Percentiles rank a stretch among this genome's conserved stretches.
phyloP scores from a whole-genome alignment of 257 asterid species.

The Prunella vulgaris region DNA sequence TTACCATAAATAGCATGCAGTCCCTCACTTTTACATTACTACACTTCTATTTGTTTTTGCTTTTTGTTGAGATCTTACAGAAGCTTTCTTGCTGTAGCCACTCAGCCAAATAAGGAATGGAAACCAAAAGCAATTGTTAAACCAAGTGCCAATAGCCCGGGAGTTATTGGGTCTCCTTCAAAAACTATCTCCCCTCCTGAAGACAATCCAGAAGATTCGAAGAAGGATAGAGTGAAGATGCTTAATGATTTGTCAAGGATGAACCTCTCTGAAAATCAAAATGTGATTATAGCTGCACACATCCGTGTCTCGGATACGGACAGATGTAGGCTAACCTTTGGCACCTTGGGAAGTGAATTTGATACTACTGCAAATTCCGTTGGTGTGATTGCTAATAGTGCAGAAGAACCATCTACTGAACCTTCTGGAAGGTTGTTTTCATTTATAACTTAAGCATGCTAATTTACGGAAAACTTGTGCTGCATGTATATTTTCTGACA shows the following conservation, averaged over 20 bases:
- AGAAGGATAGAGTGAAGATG: conserved; percentile 45
- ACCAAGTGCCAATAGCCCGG: conserved; percentile 44
- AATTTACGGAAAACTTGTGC: neutral
- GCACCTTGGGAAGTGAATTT: conserved; percentile 71
- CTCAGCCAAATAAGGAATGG: conserved; percentile 89
- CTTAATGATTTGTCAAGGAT: conserved; percentile 49
- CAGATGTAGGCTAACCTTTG: conserved; percentile 76
- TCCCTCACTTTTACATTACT: neutral
- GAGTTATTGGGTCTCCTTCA: conserved; percentile 53
- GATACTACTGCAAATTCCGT: conserved; percentile 34
- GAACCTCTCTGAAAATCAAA: conserved; percentile 57
- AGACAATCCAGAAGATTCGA: conserved; percentile 35
- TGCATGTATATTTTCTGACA: neutral
- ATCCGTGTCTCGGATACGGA: conserved; percentile 88
- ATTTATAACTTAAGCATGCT: conserved; percentile 1
- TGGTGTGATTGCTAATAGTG: conserved; percentile 30
- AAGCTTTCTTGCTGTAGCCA: conserved; percentile 37
- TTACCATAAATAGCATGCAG: neutral
- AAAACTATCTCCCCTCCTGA: conserved; percentile 49
- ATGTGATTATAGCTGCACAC: conserved; percentile 89
- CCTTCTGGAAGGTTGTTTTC: conserved; percentile 55
- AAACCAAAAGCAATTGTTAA: conserved; percentile 77
- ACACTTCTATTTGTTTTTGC: neutral
- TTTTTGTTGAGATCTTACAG: conserved; percentile 18
- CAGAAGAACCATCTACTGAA: conserved; percentile 42